Base-by-base conservation (phyloP, 768 basidiomycete genomes). In the Macrolepiota fuliginosa region DNA sequence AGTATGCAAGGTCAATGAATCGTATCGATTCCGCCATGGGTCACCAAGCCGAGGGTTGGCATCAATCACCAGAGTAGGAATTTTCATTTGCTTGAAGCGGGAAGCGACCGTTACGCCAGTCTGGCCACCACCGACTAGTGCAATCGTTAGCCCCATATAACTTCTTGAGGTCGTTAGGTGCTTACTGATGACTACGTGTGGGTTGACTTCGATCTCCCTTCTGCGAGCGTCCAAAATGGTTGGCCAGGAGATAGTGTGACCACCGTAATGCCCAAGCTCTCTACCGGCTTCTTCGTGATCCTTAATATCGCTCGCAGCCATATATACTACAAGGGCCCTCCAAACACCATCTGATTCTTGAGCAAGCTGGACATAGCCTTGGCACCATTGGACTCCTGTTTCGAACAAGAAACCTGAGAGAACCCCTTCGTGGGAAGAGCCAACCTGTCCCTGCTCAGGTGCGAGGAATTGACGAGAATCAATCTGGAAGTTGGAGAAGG, bases 41-140 rank as follows among this genome's bases (percentile, higher is more conserved):
- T 61, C 51, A 24, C 59, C 53, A 7, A 61, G 19, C 3, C 59
- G 59, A 36, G 59, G 32, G 3, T 54, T 51, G 7, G 17, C 40
- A 24, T 61, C 59, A 15, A 61, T 61, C 3, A 54, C 59, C 19
- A 61, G 25, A 1, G 59, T 47, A 32, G 42, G 59, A 6, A 61
- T 61, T 29, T 54, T 54, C 59, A 61, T 54, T 12, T 61, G 59
- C 9, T 54, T 61, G 35, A 61, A 61, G 4, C 59, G 40, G 10
- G 59, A 52, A 22, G 59, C 59, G 13, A 54, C 27, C n/a, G 24
- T 61, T 3, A 61, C 19, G 1, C 59, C 59, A 7, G 42, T 36
- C 12, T 61, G n/a, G n/a, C n/a, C n/a, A n/a, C n/a, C n/a, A n/a
- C n/a, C n/a, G n/a, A n/a, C n/a, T n/a, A n/a, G n/a, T 22, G 10